Percentiles rank a stretch among this genome's conserved stretches.
Evolutionary conservation across 495 filamentous ascomycete genomes (phyloP).

Genomic region (Penicillium malachiteum): DNA sequence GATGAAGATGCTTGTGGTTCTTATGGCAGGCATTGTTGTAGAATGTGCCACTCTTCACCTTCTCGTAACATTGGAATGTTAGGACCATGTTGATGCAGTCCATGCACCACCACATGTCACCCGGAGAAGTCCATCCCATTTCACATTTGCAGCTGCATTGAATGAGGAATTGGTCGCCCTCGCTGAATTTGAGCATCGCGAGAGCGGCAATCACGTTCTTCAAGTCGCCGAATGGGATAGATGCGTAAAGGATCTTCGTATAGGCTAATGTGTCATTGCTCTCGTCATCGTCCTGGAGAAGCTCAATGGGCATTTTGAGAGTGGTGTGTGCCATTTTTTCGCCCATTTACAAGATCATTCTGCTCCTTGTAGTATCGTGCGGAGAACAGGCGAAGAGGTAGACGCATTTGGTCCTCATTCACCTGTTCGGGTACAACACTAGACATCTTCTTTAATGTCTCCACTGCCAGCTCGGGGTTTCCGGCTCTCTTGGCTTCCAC

Average conservation of each 20-base stretch:
- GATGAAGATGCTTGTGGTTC: neutral
- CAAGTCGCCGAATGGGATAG: slow-evolving; percentile 7
- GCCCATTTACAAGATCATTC: neutral
- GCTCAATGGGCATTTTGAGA: slow-evolving; percentile 10
- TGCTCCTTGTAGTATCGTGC: slow-evolving; percentile 5
- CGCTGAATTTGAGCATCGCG: slow-evolving; percentile 5
- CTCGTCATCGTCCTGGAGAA: slow-evolving; percentile 9
- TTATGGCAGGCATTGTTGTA: neutral
- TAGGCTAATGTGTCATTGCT: slow-evolving; percentile 11
- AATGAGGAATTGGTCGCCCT: neutral
- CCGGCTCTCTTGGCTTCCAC: neutral
- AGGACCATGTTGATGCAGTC: slow-evolving; percentile 10
- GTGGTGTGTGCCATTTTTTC: slow-evolving; percentile 1
- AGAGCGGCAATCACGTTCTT: slow-evolving; percentile 7
- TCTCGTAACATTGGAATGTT: neutral
- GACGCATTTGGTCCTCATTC: slow-evolving; percentile 6
- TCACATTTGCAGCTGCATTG: neutral
- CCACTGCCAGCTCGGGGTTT: neutral
- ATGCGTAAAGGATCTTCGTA: slow-evolving; percentile 2
- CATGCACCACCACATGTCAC: slow-evolving; percentile 13
- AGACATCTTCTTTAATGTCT: neutral
- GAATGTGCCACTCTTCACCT: neutral
- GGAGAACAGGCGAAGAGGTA: slow-evolving; percentile 2
- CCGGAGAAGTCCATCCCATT: neutral
- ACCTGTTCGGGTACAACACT: neutral